Evolutionary conservation across 495 filamentous ascomycete species (phyloP), one percentile per base, ranked within the genome.

Genomic region (Podospora comata): DNA sequence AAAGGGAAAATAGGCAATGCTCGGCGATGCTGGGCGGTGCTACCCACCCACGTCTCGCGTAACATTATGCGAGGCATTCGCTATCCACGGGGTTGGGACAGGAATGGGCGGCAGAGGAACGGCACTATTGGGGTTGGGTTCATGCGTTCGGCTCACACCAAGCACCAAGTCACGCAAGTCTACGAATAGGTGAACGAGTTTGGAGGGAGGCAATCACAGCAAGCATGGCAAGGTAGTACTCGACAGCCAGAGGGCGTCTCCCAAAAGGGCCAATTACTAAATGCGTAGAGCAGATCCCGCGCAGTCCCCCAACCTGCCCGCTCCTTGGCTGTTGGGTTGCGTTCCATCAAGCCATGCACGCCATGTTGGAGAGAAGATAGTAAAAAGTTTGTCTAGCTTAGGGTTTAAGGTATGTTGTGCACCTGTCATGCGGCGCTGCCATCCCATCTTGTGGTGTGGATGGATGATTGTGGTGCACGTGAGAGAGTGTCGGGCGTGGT

Each of bases 41-140:
- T 19, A 63, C 61, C 61, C 61, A 19, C 61, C 61, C 30, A 27
- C 59, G 19, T 20, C 59, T 44, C 28, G n/a, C 61, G 55, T 58
- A 58, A 58, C 55, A 58, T 58, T 58, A 63, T 34, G 30, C 28
- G 34, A 32, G 30, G 16, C 30, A 32, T 18, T 23, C 61, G 28
- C 28, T 63, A 63, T 63, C 61, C 61, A 63, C 61, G 61, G 61
- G 30, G 30, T 48, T 63, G 61, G 61, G 61, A 63, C 61, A 63
- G 61, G 15, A 23, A 28, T 13, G 19, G 9, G 61, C 61, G 61
- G 61, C 27, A 63, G 27, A 32, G 32, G 60, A 63, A 32, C 28
- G 32, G 61, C 61, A 32, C 61, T 63, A 63, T 63, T 48, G 61
- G 20, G 32, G 28, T 23, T 63, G 18, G 59, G 30, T 39, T 63